Evolutionary conservation across 2,329 filamentous ascomycete species (phyloP).

Genomic region (Orbilia blumenaviensis): DNA sequence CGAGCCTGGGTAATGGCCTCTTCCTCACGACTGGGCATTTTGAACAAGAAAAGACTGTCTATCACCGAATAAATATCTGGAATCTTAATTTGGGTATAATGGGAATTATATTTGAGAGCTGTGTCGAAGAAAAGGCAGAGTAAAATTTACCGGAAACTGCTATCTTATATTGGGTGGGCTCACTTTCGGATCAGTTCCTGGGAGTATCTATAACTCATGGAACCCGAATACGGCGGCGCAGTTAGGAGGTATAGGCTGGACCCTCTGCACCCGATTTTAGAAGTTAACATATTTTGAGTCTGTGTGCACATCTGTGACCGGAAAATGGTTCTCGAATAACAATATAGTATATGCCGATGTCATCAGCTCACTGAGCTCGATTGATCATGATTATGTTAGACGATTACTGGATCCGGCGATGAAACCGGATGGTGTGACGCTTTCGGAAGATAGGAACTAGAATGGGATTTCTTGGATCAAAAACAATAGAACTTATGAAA

Average conservation of each 20-base stretch:
- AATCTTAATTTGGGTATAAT: background rate
- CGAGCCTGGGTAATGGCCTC: slow-evolving; percentile 34
- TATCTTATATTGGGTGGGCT: slow-evolving; percentile 14
- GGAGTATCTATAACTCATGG: background rate
- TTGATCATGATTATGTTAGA: slow-evolving; percentile 48
- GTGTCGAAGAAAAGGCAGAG: background rate
- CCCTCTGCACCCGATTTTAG: slow-evolving; percentile 16
- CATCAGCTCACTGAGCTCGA: slow-evolving; percentile 26
- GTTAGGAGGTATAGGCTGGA: slow-evolving; percentile 26
- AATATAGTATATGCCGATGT: background rate
- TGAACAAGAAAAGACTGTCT: background rate
- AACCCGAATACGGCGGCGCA: background rate
- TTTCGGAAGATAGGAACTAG: slow-evolving; percentile 17
- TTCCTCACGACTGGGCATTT: slow-evolving; percentile 46
- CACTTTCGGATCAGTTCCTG: background rate
- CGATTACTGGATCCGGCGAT: slow-evolving; percentile 25
- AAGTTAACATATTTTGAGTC: slow-evolving; percentile 3
- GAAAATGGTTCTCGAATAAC: background rate
- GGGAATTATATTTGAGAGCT: background rate
- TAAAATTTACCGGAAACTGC: background rate
- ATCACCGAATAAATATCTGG: background rate
- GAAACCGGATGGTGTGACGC: background rate
- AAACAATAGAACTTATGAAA: background rate
- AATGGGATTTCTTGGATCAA: slow-evolving; percentile 5
- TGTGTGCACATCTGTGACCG: slow-evolving; percentile 22